Base-by-base conservation (phyloP, 331 rosid genomes). In the Stylosanthes scabra region DNA sequence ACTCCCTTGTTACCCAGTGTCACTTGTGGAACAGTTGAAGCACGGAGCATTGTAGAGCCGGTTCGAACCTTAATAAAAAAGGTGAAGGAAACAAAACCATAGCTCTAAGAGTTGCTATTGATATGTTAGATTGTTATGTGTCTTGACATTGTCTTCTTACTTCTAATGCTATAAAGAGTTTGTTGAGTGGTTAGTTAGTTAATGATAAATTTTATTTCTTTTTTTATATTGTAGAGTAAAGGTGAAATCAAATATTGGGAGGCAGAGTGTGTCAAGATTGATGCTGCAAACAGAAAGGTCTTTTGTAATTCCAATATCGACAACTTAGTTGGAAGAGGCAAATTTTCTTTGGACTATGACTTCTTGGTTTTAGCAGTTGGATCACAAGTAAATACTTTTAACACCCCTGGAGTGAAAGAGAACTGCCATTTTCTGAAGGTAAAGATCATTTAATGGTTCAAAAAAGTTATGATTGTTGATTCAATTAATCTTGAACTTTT, bases 21-120 rank as follows among this genome's bases (percentile, higher is more conserved):
- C 58, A 94, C 99, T 8, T 90, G 97, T 81, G 99, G 99, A 49
- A 78, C 97, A 31, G 97, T 94, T 87, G 99, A 94, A 84, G 99
- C 99, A 15, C 88, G 97, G 62, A 94, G 99, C 92, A 83, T 94
- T 20, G 99, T 90, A 7, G 99, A 94, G 76, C 96, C 99, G 1
- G 74, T 94, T 34, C 88, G 99, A 59, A 94, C 91, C 63, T 91
- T 94, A 29, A 75, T 94, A 68, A 87, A 86, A 84, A 94, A 91
- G 97, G 99, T 89, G 68, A 74, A 45, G 56, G 49, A 63, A 58
- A 31, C 29, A 51, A 54, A 70, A 54, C 57, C 3, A 75, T n/a
- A 64, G 16, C 75, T 64, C 13, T 58, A 6, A 45, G 66, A 72
- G 62, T 69, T 49, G 25, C 63, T 16, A 28, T 28, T 13, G 61